These are phyloP conservation scores for Dryas integrifolia DNA, from an alignment of 331 rosid species.

Conservation along the genomic window DNA sequence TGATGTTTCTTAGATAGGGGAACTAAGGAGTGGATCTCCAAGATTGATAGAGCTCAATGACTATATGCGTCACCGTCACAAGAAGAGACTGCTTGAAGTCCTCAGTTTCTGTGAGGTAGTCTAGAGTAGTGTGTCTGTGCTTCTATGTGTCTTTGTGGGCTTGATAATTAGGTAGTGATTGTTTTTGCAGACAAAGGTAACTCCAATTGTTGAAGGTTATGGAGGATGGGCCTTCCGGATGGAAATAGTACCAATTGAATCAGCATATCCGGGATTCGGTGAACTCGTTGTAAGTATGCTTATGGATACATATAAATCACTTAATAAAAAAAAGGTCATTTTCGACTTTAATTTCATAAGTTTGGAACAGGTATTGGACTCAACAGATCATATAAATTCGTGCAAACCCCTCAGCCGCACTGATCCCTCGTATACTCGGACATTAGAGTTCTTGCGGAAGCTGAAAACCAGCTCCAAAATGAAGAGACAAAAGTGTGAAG, in stretches of 20 bases:
- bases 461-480: slow-evolving; percentile 44
- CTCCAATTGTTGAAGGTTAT: slow-evolving; percentile 95
- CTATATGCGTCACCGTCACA: slow-evolving; percentile 71
- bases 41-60: slow-evolving; percentile 83
- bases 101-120: slow-evolving; percentile 97
- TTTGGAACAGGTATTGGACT: slow-evolving; percentile 73
- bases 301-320: neutral
- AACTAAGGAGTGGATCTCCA: slow-evolving; percentile 89
- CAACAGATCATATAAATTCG: slow-evolving; percentile 90
- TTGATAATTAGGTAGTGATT: slow-evolving; percentile 27
- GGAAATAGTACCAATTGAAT: slow-evolving; percentile 96
- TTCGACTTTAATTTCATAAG: neutral
- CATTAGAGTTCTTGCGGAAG: slow-evolving; percentile 68
- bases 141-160: slow-evolving; percentile 27
- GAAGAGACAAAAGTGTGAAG: slow-evolving; percentile 15
- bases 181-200: slow-evolving; percentile 87
- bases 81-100: slow-evolving; percentile 77
- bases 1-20: slow-evolving; percentile 68
- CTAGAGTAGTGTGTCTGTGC: slow-evolving; percentile 17
- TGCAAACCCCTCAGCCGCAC: slow-evolving; percentile 78
- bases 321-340: neutral
- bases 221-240: slow-evolving; percentile 98
- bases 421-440: slow-evolving; percentile 83
- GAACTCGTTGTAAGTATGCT: slow-evolving; percentile 84
- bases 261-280: slow-evolving; percentile 97